These are phyloP conservation scores for Amylostereum areolatum DNA, from an alignment of 1,284 basidiomycete genomes.

Conservation along the genomic window DNA sequence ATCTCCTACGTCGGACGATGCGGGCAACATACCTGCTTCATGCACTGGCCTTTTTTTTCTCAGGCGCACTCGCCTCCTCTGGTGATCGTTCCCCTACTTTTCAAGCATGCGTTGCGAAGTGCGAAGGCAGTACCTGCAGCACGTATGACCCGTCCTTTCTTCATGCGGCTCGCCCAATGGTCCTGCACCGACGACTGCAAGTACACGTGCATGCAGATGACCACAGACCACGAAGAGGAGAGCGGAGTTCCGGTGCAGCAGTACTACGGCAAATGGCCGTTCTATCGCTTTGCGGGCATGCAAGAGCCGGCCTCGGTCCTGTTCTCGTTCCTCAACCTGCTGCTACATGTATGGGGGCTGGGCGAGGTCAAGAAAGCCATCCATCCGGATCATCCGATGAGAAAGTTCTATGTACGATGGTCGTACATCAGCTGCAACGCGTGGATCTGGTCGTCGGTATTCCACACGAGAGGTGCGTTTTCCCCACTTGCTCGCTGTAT, in stretches of 20 bases:
- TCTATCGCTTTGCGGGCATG: slow-evolving; percentile 78
- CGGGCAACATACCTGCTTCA: too few relatives aligned
- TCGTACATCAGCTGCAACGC: slow-evolving; percentile 78
- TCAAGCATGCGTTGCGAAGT: neutral
- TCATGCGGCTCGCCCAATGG: slow-evolving; percentile 59
- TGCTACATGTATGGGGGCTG: slow-evolving; percentile 60
- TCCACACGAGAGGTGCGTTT: slow-evolving; percentile 79
- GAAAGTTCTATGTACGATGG: slow-evolving; percentile 64
- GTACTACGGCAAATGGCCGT: slow-evolving; percentile 97
- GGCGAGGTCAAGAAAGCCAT: slow-evolving; percentile 44
- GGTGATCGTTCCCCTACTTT: neutral
- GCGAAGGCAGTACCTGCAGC: neutral
- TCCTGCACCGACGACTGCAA: slow-evolving; percentile 84
- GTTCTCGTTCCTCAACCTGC: slow-evolving; percentile 85
- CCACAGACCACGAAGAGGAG: slow-evolving; percentile 61
- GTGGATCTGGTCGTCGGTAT: slow-evolving; percentile 91
- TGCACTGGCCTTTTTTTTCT: too few relatives aligned
- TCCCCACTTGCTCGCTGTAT: neutral
- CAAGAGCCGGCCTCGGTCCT: slow-evolving; percentile 93
- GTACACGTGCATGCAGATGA: slow-evolving; percentile 82
- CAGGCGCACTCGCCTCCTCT: neutral
- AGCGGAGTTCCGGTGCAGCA: slow-evolving; percentile 53
- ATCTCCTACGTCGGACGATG: too few relatives aligned
- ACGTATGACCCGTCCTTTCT: slow-evolving; percentile 24
- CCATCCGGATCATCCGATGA: slow-evolving; percentile 61